Base-by-base conservation (phyloP, 495 filamentous ascomycete species). In the Neurospora intermedia region DNA sequence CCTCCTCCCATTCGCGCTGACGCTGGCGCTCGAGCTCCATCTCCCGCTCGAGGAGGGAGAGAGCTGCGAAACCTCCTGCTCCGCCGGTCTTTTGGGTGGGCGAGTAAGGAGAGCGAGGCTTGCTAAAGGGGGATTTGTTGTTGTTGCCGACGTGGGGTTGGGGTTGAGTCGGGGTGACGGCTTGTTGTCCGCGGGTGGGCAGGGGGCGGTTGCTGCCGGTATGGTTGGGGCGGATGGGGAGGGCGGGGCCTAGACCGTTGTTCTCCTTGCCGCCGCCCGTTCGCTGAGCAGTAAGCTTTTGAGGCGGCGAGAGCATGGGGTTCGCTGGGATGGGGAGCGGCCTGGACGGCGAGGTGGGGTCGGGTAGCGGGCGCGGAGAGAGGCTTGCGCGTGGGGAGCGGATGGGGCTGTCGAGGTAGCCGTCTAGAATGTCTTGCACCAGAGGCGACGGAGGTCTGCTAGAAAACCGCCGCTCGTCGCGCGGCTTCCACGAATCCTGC, bases 1-100 rank as follows among this genome's bases (percentile, higher is more conserved):
- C 87, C 72, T 95, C 92, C 77, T 98, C 96, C 96, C 96, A 99
- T 77, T 99, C 96, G 70, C 88, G 86, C 83, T 99, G 96, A 46
- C 95, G 87, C 80, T 97, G 92, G 13, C 96, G 88, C 82, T 99
- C 96, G 75, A 92, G 88, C 81, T 99, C 96, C 93, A 98, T 97
- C 80, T 99, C 96, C 27, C 94, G 90, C 82, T 97, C 94, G 1
- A 98, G 86, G 7, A 99, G 86, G 4, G 92, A 93, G 81, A 93
- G 94, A 71, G 87, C 87, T 1, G 91, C 91, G 90, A 91, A 93
- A 0, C 91, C 91, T 69, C 35, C 35, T 38, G 1, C 35, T 38
- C 88, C 90, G 4, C 48, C 48, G 1, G 92, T 90, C 74, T 89
- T 90, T 66, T 91, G 89, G 69, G 85, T 80, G 75, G 93, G 91